Evolutionary conservation across 768 basidiomycete species (phyloP), one percentile per base, ranked within the genome.

Genomic region (Trametes coccinea): DNA sequence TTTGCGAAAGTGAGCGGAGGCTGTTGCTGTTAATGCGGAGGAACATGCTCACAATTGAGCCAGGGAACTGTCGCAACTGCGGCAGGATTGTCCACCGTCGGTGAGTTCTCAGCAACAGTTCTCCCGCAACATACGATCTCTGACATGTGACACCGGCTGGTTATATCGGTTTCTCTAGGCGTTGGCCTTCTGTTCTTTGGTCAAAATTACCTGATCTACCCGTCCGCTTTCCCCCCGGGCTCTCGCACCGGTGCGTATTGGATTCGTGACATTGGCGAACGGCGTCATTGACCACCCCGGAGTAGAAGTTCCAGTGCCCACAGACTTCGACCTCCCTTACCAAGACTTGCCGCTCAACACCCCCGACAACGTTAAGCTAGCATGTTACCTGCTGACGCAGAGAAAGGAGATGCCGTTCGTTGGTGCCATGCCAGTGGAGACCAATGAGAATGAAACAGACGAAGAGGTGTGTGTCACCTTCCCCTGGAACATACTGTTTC

Each of bases 201-300:
- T 31, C 95, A 98, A 72, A 89, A 88, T 71, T 89, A 84, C 66
- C 79, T 98, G 54, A 95, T 98, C 71, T 98, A 96, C 72, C 95
- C 95, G 0, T 88, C 92, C 16, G 87, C 88, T 7, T 88, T 83
- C 50, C 87, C 92, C 56, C 82, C 86, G 4, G 93, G 93, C 1
- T 93, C 93, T 29, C 79, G 94, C 50, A 87, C 79, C 68, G 83
- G 93, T 92, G 60, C 61, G 77, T 48, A n/a, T 44, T 16, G 13
- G 3, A 27, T 55, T 7, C 22, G 2, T 17, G 7, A 37, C 16
- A 39, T 7, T 9, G 30, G 29, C 34, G 10, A 14, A 56, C n/a
- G n/a, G 39, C 3, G 46, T 14, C 48, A 4, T 48, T 34, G 17
- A 47, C 5, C 34, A 13, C 29, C 16, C 22, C 39, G 17, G 44